Percentiles rank a stretch among this genome's conserved stretches.
Evolutionary conservation across 2,329 filamentous ascomycete genomes (phyloP).

Genomic region (Lecanicillium sp.): DNA sequence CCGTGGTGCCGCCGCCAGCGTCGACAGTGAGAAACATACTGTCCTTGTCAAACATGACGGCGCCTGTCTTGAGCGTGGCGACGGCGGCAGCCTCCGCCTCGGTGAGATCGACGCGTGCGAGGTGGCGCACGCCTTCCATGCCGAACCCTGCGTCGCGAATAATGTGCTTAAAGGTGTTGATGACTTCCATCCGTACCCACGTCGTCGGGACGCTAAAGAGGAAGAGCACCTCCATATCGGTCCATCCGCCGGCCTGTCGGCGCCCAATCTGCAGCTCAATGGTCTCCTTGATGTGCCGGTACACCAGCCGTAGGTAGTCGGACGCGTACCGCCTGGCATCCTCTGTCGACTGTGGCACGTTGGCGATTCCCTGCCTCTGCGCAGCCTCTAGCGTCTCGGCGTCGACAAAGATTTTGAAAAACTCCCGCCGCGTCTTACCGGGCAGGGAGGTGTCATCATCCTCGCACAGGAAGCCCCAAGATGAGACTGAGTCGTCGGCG

Average conservation of each 20-base stretch:
- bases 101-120: constrained; percentile 34
- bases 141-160: constrained; percentile 43
- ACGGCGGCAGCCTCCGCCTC: constrained; percentile 41
- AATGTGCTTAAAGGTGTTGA: constrained; percentile 42
- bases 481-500: constrained; percentile 30
- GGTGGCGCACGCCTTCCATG: constrained; percentile 27
- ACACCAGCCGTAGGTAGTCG: constrained; percentile 42
- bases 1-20: constrained; percentile 39
- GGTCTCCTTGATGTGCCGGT: constrained; percentile 38
- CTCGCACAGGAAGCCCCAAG: constrained; percentile 46
- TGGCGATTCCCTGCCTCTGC: constrained; percentile 34
- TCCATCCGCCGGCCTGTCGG: constrained; percentile 30
- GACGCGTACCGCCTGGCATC: constrained; percentile 39
- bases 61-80: constrained; percentile 34
- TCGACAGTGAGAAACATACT: constrained; percentile 36
- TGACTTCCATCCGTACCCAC: constrained; percentile 40
- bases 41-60: constrained; percentile 27
- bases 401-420: constrained; percentile 51
- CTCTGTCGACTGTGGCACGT: constrained; percentile 29
- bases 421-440: constrained; percentile 32
- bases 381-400: constrained; percentile 32
- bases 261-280: constrained; percentile 32
- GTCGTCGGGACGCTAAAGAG: constrained; percentile 52
- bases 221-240: constrained; percentile 39
- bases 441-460: constrained; percentile 31